Percentiles rank a stretch among this genome's conserved stretches.
phyloP scores from a whole-genome alignment of 768 basidiomycete genomes.

The Pleurotus ostreatus region DNA sequence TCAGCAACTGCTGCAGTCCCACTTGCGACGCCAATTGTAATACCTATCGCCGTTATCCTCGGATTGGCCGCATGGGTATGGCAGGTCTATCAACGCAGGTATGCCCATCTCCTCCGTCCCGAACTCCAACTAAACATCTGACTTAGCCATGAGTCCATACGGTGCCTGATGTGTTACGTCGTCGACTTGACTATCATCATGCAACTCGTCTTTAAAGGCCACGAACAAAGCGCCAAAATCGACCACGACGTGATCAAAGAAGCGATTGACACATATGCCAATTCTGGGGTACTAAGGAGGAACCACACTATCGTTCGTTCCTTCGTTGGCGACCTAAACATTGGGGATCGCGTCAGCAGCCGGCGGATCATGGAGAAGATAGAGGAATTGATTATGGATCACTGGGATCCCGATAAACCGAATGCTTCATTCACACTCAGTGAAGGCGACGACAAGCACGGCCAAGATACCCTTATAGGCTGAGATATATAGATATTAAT shows the following conservation, averaged over 20 bases:
- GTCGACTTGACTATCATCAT: constrained; percentile 1
- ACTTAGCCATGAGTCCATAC: neutral
- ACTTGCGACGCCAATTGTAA: constrained; percentile 15
- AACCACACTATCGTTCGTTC: neutral
- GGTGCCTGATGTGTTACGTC: constrained; percentile 4
- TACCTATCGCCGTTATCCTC: constrained; percentile 15
- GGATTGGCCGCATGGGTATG: constrained; percentile 17
- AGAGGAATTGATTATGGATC: neutral
- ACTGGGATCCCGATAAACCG: neutral
- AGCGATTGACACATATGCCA: neutral
- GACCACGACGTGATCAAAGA: neutral
- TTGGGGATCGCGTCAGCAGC: neutral
- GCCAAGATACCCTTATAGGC: too few species aligned
- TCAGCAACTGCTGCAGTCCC: constrained; percentile 10
- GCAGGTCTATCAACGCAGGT: constrained; percentile 15
- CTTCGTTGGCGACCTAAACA: constrained; percentile 3
- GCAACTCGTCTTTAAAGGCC: neutral
- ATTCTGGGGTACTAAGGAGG: neutral
- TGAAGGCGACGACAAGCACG: too few species aligned
- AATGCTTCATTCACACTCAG: too few species aligned
- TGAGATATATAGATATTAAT: too few species aligned
- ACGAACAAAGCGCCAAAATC: neutral
- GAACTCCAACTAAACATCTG: neutral
- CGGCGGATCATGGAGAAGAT: neutral
- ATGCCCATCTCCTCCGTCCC: neutral